Evolutionary conservation across 331 rosid species (phyloP), one percentile per base, ranked within the genome.

Genomic region (Spiraea crenata): DNA sequence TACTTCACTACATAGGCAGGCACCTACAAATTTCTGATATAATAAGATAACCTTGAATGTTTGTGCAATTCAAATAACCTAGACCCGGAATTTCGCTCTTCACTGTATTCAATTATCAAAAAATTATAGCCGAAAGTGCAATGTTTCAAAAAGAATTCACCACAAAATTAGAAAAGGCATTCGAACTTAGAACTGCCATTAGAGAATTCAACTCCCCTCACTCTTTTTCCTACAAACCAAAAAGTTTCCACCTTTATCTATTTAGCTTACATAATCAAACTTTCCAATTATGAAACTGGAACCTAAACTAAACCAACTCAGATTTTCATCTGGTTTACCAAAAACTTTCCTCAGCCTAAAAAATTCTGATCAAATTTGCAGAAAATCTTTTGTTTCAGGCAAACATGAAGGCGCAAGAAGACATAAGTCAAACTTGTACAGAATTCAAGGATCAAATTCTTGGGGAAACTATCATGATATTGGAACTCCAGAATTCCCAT

Each of bases 401-500:
- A 17, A 7, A 67, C 58, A 46, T 31, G 5, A 46, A 55, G 9
- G 6, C 25, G 35, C 15, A 41, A 20, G 17, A 45, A 42, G 4
- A 41, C 2, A 68, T 47, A 45, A 45, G 50, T 47, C 16, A 38
- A 52, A 47, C 52, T n/a, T 9, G 4, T 16, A 40, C 6, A 62
- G 8, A 67, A 6, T 5, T 20, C 14, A 63, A 44, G 63, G 34
- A 10, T 42, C 31, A 42, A 9, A 31, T 44, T 19, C 9, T 51
- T 37, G 7, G 16, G 56, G 7, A 44, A 57, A 57, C 15, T 59
- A 57, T 58, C 65, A 44, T 13, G 40, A 69, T 14, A 7, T 20
- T 61, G 6, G 52, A 76, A 62, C 42, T 70, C 58, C 74, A 61
- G 50, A 61, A 69, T 42, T 47, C 70, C 67, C 61, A 60, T 69